phyloP scores from a whole-genome alignment of 1,139 yeast genomes.

The Scheffersomyces lignicola region DNA sequence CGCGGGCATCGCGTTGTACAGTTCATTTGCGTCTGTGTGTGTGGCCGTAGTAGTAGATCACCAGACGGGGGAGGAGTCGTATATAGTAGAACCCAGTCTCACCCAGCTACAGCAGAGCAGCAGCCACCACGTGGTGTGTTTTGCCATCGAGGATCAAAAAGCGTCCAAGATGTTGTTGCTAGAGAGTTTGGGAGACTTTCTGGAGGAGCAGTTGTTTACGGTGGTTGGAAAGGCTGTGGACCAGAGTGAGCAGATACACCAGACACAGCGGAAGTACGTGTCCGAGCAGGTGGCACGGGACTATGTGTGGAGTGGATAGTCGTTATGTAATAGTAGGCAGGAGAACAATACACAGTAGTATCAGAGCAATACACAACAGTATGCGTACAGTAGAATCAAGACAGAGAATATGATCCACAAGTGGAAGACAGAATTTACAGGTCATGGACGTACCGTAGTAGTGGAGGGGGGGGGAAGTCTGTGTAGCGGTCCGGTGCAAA shows the following conservation, averaged over 20 bases:
- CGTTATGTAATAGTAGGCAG: too few relatives aligned
- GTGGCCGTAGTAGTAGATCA: constrained; percentile 21
- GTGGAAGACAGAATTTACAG: too few relatives aligned
- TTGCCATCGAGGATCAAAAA: constrained; percentile 51
- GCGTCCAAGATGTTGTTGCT: constrained; percentile 58
- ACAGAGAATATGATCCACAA: too few relatives aligned
- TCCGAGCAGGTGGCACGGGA: constrained; percentile 51
- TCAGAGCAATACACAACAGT: too few relatives aligned
- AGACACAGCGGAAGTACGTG: constrained; percentile 44
- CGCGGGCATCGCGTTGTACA: constrained; percentile 70
- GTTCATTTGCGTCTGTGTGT: constrained; percentile 60
- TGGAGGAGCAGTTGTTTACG: constrained; percentile 51
- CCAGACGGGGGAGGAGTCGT: constrained; percentile 17
- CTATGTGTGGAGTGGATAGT: constrained; percentile 66
- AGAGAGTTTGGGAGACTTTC: constrained; percentile 74
- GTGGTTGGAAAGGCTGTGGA: constrained; percentile 49
- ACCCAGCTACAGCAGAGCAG: constrained; percentile 39
- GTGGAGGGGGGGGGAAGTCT: too few relatives aligned
- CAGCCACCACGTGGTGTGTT: constrained; percentile 70
- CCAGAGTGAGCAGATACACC: constrained; percentile 47
- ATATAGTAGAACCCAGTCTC: constrained; percentile 46
- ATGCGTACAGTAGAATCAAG: too few relatives aligned
- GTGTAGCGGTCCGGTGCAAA: too few relatives aligned
- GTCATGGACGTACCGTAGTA: too few relatives aligned
- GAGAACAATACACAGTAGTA: too few relatives aligned